Percentiles rank a stretch among this genome's conserved stretches.
Evolutionary conservation across 2,329 filamentous ascomycete genomes (phyloP).

Genomic region (Atkinsonella hypoxylon): DNA sequence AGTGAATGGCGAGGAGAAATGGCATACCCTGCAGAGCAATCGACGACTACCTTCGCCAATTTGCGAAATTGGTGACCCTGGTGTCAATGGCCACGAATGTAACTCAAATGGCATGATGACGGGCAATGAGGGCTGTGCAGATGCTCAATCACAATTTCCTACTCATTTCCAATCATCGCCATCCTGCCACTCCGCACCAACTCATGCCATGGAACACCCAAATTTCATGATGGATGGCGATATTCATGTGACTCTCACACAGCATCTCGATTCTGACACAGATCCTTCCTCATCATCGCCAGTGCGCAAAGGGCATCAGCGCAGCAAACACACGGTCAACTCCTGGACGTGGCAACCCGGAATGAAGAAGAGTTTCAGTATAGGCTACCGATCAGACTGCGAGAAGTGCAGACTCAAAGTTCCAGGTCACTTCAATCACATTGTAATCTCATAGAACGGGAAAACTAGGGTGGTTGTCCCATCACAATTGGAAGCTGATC

Average conservation of each 20-base stretch:
- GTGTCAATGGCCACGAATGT: constrained; percentile 22
- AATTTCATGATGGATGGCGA: constrained; percentile 27
- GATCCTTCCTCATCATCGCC: constrained; percentile 34
- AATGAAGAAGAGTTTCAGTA: constrained; percentile 61
- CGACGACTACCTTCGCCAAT: constrained; percentile 48
- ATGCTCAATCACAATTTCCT: background rate
- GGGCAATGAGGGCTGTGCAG: constrained; percentile 8
- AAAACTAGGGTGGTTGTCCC: background rate
- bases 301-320: constrained; percentile 41
- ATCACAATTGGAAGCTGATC: background rate
- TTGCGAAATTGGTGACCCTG: constrained; percentile 40
- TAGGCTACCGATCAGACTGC: constrained; percentile 67
- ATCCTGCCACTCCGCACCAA: constrained; percentile 13
- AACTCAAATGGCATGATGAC: constrained; percentile 20
- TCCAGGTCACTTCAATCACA: constrained; percentile 72
- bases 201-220: constrained; percentile 28
- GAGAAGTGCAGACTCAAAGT: constrained; percentile 66
- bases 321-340: constrained; percentile 48
- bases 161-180: constrained; percentile 11
- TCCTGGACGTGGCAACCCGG: constrained; percentile 49
- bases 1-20: constrained; percentile 32
- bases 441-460: constrained; percentile 48
- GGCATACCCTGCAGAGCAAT: constrained; percentile 41
- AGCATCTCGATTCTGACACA: constrained; percentile 17
- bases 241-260: constrained; percentile 11